Evolutionary conservation across 768 basidiomycete genomes (phyloP), one percentile per base, ranked within the genome.

Genomic region (Nidula microcarpa): DNA sequence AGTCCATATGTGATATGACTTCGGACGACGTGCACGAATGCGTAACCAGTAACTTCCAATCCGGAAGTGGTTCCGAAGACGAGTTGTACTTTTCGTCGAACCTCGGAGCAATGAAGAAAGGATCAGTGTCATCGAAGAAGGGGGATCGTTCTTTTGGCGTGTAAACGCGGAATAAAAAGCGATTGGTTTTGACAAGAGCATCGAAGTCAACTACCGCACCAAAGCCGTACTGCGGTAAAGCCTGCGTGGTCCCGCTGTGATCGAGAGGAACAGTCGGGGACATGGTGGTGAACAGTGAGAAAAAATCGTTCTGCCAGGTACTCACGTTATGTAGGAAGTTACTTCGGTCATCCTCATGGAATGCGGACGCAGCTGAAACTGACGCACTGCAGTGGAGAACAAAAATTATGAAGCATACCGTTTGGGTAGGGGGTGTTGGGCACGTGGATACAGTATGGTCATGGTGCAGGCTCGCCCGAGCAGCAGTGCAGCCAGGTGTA

Each of bases 121-220:
- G 78, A 62, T 87, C 81, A 3, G 74, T 69, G 37, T 74, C 69
- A 62, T 83, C 80, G 60, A 74, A 69, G 58, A 77, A 76, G 16
- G 78, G 78, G 1, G 81, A 79, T 43, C 70, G 75, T 52, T 78
- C 75, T 62, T 83, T 87, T 32, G 89, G 89, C 35, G 88, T 89
- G 64, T 91, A 85, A 11, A 91, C 82, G 43, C 89, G 87, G 73
- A 87, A 91, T 60, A 91, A 77, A 68, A 89, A 90, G 34, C 79
- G 82, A 64, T 90, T 91, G 51, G 77, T 73, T 50, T 77, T 70
- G 57, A 85, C 68, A 43, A 91, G 79, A 35, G 68, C 71, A 50
- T 80, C 77, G 63, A 91, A 91, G 43, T 81, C 73, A 63, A 78
- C 68, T 57, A 86, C 81, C 43, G 79, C 63, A 43, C 83, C 79